These are phyloP conservation scores for Verticillium zaregamsianum DNA, from an alignment of 2,329 filamentous ascomycete genomes.

Conservation along the genomic window DNA sequence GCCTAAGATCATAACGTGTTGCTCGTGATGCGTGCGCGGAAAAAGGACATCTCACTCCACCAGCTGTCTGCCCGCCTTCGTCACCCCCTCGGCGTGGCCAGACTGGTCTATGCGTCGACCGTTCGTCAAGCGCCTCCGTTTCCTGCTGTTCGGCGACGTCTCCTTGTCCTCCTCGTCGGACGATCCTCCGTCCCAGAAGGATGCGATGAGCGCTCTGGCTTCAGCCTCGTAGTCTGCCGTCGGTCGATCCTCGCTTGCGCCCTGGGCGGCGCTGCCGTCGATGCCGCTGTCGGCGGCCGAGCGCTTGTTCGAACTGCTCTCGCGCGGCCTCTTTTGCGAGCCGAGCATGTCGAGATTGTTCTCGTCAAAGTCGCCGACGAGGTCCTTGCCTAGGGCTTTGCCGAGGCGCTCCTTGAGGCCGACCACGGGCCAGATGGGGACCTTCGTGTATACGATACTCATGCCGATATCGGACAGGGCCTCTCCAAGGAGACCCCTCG, in stretches of 20 bases:
- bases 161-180: not conserved
- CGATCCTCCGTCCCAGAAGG: not conserved
- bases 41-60: not conserved
- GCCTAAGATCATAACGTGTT: not conserved
- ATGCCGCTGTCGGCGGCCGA: not conserved
- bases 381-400: conserved; percentile 45
- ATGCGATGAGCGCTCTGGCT: not conserved
- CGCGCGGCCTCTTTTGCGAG: conserved; percentile 23
- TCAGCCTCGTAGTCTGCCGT: not conserved
- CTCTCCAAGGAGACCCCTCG: not conserved
- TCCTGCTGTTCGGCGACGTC: not conserved
- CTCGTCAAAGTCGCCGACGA: conserved; percentile 37
- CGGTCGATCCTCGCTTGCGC: not conserved
- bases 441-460: conserved; percentile 41
- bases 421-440: conserved; percentile 51
- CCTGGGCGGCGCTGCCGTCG: not conserved
- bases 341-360: conserved; percentile 43
- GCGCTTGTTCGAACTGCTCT: not conserved
- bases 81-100: not conserved
- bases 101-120: not conserved
- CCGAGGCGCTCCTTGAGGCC: conserved; percentile 53
- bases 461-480: conserved; percentile 26
- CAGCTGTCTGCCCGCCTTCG: not conserved
- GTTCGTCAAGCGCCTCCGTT: not conserved
- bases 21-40: not conserved